A percentile compares a stretch with the other conserved stretches of the same genome.
These are phyloP conservation scores for Mallotus nudiflorus DNA, from an alignment of 345 rosid species.

Conservation along the genomic window DNA sequence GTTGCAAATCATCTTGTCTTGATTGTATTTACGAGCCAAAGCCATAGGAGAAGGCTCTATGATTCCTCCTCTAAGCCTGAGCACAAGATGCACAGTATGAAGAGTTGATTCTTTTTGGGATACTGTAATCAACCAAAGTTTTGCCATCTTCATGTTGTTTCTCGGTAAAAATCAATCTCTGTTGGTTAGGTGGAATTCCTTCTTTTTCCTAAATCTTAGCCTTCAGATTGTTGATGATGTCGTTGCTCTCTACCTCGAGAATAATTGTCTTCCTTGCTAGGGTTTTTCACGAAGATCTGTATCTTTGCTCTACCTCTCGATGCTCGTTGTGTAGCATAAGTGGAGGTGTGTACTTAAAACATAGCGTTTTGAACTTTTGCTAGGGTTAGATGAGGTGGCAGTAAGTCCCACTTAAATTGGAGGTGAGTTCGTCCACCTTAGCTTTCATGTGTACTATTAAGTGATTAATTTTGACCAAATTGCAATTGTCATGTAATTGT, in stretches of 20 bases:
- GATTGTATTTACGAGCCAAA: constrained; percentile 25
- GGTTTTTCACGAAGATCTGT: constrained; percentile 95
- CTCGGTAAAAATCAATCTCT: constrained; percentile 16
- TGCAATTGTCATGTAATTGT: too few species aligned
- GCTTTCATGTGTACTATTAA: too few species aligned
- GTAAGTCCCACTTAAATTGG: too few species aligned
- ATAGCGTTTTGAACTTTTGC: too few species aligned
- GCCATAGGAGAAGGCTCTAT: constrained; percentile 26
- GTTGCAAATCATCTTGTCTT: constrained; percentile 25
- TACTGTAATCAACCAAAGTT: constrained; percentile 16
- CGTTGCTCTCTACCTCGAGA: constrained; percentile 91
- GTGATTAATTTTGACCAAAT: too few species aligned
- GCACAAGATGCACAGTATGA: constrained; percentile 21
- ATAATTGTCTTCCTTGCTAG: constrained; percentile 93
- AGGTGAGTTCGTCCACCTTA: too few species aligned
- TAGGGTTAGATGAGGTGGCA: too few species aligned
- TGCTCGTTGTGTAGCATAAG: too few species aligned
- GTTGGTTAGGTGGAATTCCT: constrained; percentile 33
- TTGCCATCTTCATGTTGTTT: constrained; percentile 22
- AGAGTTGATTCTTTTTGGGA: constrained; percentile 27
- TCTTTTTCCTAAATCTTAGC: constrained; percentile 94
- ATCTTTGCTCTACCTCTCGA: constrained; percentile 26
- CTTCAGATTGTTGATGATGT: constrained; percentile 85
- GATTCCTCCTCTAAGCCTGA: constrained; percentile 29
- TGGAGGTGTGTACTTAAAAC: too few species aligned